Percentiles rank a stretch among this genome's conserved stretches.
Conservation (phyloP, 306 rosid species). For the Senna siamea region DNA sequence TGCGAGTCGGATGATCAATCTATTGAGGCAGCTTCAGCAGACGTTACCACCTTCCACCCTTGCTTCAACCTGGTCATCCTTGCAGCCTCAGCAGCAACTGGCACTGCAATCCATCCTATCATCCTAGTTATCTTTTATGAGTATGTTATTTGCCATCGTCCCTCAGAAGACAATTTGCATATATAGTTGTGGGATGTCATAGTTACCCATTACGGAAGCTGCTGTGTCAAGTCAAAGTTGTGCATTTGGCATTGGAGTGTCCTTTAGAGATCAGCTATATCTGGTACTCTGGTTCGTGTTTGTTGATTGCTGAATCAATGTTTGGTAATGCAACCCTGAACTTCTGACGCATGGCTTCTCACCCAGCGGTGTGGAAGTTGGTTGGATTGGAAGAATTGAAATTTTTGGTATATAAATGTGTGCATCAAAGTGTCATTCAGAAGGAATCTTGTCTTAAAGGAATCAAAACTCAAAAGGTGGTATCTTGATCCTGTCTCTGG, state of each 20-base stretch:
- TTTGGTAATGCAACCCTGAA: slow-evolving; percentile 33
- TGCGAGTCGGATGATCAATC: slow-evolving; percentile 74
- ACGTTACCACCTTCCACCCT: slow-evolving; percentile 92
- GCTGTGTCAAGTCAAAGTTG: slow-evolving; percentile 37
- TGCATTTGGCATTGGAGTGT: slow-evolving; percentile 37
- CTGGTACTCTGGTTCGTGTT: slow-evolving; percentile 40
- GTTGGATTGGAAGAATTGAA: slow-evolving; percentile 34
- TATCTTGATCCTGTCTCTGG: slow-evolving; percentile 35
- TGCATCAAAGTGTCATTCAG: slow-evolving; percentile 31
- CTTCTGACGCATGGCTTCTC: slow-evolving; percentile 36
- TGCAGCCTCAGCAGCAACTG: slow-evolving; percentile 96
- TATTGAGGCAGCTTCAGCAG: slow-evolving; percentile 90
- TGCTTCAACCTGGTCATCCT: slow-evolving; percentile 95
- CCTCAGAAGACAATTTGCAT: slow-evolving; percentile 13
- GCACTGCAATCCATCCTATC: slow-evolving; percentile 90
- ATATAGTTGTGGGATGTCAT: slow-evolving; percentile 40
- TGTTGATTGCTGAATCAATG: slow-evolving; percentile 44
- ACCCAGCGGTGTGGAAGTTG: slow-evolving; percentile 35
- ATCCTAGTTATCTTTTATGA: slow-evolving; percentile 49
- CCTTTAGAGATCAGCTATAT: slow-evolving; percentile 40
- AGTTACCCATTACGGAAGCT: slow-evolving; percentile 39
- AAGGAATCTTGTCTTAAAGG: slow-evolving; percentile 24
- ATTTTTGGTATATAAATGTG: slow-evolving; percentile 50
- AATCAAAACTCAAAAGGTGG: slow-evolving; percentile 10
- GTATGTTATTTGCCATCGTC: slow-evolving; percentile 22